Conservation (phyloP, 2,329 filamentous ascomycete species). For the Trichophyton verrucosum region DNA sequence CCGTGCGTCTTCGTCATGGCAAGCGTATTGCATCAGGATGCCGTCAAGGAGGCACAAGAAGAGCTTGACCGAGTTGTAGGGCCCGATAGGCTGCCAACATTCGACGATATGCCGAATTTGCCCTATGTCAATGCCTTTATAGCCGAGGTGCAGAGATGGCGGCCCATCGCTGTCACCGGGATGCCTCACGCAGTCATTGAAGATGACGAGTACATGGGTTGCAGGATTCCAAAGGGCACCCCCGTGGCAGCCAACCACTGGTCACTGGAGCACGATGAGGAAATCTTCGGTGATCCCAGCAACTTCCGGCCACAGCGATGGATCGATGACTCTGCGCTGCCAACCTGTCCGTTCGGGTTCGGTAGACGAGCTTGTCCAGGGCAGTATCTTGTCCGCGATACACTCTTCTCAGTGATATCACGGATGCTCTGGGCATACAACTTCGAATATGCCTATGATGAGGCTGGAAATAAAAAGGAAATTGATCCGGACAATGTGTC, state of each 20-base stretch:
- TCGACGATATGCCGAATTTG: conserved; percentile 26
- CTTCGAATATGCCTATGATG: conserved; percentile 9
- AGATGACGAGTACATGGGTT: conserved; percentile 39
- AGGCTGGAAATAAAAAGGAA: conserved; percentile 16
- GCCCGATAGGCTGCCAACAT: conserved; percentile 21
- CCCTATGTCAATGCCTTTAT: conserved; percentile 30
- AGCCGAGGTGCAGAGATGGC: conserved; percentile 29
- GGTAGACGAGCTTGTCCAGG: conserved; percentile 40
- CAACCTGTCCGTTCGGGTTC: conserved; percentile 45
- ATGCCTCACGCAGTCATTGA: conserved; percentile 36
- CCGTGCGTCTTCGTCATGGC: neutral
- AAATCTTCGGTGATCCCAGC: conserved; percentile 27
- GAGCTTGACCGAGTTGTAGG: conserved; percentile 32
- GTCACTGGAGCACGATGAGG: conserved; percentile 32
- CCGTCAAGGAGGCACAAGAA: conserved; percentile 24
- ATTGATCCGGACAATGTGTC: conserved; percentile 19
- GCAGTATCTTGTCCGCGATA: conserved; percentile 21
- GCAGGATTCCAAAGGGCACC: conserved; percentile 38
- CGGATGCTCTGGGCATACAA: conserved; percentile 39
- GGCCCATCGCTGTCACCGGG: conserved; percentile 32
- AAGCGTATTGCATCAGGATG: neutral
- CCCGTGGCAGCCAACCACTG: conserved; percentile 33
- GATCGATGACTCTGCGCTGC: conserved; percentile 35
- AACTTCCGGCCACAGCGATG: conserved; percentile 31
- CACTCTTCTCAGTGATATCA: conserved; percentile 43